Evolutionary conservation across 495 filamentous ascomycete species (phyloP).

Genomic region (Aspergillus panamensis): DNA sequence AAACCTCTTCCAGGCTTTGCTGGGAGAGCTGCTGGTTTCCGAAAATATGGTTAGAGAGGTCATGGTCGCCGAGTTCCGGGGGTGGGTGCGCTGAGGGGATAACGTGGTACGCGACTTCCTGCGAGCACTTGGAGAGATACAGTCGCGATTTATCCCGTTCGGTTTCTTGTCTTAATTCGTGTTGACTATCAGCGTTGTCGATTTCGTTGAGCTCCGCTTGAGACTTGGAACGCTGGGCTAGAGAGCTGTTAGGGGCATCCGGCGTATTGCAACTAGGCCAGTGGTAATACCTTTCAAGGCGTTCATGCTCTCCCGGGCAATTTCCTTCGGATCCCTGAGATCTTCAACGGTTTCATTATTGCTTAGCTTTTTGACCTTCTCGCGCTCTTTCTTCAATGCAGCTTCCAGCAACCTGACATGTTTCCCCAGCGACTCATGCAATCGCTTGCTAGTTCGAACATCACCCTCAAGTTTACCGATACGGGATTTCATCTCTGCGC

Average conservation of each 20-base stretch:
- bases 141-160: conserved; percentile 50
- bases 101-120: conserved; percentile 54
- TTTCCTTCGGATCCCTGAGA: conserved; percentile 40
- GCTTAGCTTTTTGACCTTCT: conserved; percentile 45
- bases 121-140: conserved; percentile 53
- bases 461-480: conserved; percentile 96
- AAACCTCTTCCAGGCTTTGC: conserved; percentile 50
- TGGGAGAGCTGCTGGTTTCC: conserved; percentile 45
- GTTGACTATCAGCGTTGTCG: conserved; percentile 52
- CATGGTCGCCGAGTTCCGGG: conserved; percentile 44
- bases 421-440: conserved; percentile 82
- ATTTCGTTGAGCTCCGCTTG: conserved; percentile 40
- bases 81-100: conserved; percentile 48
- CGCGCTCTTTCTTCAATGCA: conserved; percentile 75
- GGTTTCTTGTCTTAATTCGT: conserved; percentile 54
- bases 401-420: conserved; percentile 88
- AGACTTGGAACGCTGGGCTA: conserved; percentile 40
- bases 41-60: conserved; percentile 46
- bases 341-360: conserved; percentile 50
- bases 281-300: conserved; percentile 36
- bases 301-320: conserved; percentile 41
- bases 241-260: conserved; percentile 8
- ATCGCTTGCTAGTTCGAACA: conserved; percentile 72
- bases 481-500: conserved; percentile 97
- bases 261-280: background rate